Conservation (phyloP, 2,329 filamentous ascomycete species). For the Aspergillaceae sp. region DNA sequence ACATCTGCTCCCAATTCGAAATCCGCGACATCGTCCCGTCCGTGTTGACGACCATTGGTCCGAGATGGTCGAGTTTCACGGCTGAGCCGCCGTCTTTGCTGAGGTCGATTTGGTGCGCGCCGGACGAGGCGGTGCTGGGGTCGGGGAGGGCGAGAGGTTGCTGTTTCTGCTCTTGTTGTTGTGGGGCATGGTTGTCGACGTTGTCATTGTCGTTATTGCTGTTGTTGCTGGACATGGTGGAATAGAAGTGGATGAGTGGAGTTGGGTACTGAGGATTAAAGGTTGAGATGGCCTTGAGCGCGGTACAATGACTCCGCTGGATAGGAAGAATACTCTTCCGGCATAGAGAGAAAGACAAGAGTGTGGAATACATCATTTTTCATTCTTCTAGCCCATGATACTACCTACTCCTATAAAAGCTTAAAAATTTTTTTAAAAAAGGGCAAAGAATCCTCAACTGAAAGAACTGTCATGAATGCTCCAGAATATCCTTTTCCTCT, state of each 20-base stretch:
- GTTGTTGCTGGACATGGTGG: slow-evolving; percentile 2
- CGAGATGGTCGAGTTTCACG: slow-evolving; percentile 58
- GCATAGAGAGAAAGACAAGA: too few relatives aligned
- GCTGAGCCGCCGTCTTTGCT: slow-evolving; percentile 21
- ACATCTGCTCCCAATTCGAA: slow-evolving; percentile 65
- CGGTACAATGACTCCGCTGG: background rate
- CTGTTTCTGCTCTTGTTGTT: slow-evolving; percentile 6
- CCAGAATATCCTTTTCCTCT: too few relatives aligned
- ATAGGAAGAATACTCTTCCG: too few relatives aligned
- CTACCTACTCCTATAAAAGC: too few relatives aligned
- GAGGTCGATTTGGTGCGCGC: slow-evolving; percentile 77
- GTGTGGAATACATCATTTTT: too few relatives aligned
- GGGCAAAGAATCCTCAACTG: too few relatives aligned
- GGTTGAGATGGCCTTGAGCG: slow-evolving; percentile 6
- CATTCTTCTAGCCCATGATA: too few relatives aligned
- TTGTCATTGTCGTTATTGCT: slow-evolving; percentile 5
- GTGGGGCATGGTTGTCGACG: background rate
- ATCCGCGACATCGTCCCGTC: slow-evolving; percentile 65
- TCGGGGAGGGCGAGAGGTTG: slow-evolving; percentile 58
- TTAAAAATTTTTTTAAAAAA: too few relatives aligned
- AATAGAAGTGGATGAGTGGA: slow-evolving; percentile 7
- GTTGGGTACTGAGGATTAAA: slow-evolving; percentile 20
- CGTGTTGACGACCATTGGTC: slow-evolving; percentile 64
- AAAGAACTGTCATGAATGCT: too few relatives aligned
- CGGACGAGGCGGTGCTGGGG: slow-evolving; percentile 56